These are phyloP conservation scores for Tricholoma saponaceum DNA, from an alignment of 768 basidiomycete genomes.

Conservation along the genomic window DNA sequence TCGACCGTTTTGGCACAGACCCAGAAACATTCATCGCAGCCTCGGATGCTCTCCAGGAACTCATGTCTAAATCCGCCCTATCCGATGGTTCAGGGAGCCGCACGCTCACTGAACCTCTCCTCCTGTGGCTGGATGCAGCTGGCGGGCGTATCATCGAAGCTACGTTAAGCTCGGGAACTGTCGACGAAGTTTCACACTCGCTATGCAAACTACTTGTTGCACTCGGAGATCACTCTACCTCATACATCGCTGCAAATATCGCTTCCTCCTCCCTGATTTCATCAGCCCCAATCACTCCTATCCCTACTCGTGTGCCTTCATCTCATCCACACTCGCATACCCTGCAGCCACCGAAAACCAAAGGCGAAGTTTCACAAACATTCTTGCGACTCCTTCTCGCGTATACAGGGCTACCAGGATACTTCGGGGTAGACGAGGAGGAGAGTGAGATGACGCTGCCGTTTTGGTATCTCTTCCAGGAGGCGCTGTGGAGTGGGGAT, in stretches of 20 bases:
- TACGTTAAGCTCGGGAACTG: conserved; percentile 32
- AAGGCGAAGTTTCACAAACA: conserved; percentile 56
- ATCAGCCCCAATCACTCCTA: conserved; percentile 19
- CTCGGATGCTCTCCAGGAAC: conserved; percentile 71
- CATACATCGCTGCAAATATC: conserved; percentile 71
- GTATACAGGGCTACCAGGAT: conserved; percentile 69
- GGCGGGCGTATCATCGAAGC: conserved; percentile 45
- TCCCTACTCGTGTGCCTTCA: background rate
- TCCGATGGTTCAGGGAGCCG: conserved; percentile 65
- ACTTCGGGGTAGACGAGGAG: conserved; percentile 80
- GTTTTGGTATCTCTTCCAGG: conserved; percentile 91
- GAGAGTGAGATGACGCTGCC: conserved; percentile 83
- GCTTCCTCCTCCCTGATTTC: conserved; percentile 37
- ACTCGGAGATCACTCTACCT: conserved; percentile 81
- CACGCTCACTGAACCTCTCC: conserved; percentile 78
- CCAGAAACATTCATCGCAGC: conserved; percentile 56
- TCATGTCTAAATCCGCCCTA: conserved; percentile 71
- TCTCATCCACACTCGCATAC: background rate
- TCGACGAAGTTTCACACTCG: conserved; percentile 60
- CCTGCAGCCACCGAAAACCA: conserved; percentile 24
- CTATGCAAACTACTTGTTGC: conserved; percentile 79
- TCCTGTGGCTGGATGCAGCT: conserved; percentile 67
- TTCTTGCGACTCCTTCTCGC: conserved; percentile 70
- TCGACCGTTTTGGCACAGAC: conserved; percentile 51
- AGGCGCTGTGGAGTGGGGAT: conserved; percentile 64